Evolutionary conservation across 1,139 yeast species (phyloP).

Genomic region (Saccharomyces hybrid): DNA sequence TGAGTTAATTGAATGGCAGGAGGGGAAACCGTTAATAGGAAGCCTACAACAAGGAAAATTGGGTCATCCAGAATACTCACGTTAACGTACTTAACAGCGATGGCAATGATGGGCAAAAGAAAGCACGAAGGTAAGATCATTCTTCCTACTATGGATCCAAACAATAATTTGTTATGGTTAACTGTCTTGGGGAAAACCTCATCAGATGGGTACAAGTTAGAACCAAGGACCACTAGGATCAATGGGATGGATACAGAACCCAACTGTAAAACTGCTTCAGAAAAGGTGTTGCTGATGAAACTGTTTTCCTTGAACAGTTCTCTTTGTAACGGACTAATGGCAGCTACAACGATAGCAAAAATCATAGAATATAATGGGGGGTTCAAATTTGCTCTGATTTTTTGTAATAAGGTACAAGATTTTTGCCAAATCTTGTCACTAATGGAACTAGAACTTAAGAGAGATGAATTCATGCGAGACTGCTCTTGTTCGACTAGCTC

Average conservation of each 20-base stretch:
- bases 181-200: conserved; percentile 61
- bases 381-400: conserved; percentile 53
- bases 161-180: conserved; percentile 51
- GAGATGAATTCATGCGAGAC: neutral
- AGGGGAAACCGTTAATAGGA: conserved; percentile 63
- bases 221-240: conserved; percentile 64
- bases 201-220: conserved; percentile 60
- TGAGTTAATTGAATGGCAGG: conserved; percentile 77
- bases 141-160: conserved; percentile 62
- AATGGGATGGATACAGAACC: conserved; percentile 88
- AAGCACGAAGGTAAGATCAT: conserved; percentile 66
- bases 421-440: conserved; percentile 10
- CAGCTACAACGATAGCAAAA: conserved; percentile 73
- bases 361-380: conserved; percentile 95
- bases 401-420: conserved; percentile 1
- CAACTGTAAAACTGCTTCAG: conserved; percentile 67
- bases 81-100: conserved; percentile 53
- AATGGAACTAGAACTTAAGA: conserved; percentile 5
- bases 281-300: conserved; percentile 68
- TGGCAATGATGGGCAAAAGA: conserved; percentile 54
- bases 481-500: neutral
- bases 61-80: conserved; percentile 70
- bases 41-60: conserved; percentile 64
- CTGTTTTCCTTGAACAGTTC: conserved; percentile 57
- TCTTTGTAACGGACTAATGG: conserved; percentile 60